Evolutionary conservation across 805 yeast genomes (phyloP).

Genomic region (Ogataea degrootiae): DNA sequence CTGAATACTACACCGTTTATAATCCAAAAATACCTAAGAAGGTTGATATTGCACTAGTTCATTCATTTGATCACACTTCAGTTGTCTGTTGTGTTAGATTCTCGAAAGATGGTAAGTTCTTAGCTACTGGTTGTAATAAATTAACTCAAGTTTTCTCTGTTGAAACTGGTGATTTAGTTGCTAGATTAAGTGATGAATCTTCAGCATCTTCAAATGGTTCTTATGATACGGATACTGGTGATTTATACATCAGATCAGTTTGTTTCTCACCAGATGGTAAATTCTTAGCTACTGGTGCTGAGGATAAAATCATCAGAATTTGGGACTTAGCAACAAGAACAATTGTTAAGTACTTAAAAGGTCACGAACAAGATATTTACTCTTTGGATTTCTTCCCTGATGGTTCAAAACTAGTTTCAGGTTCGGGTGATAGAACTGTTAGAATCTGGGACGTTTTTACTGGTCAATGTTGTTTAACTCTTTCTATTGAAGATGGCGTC

Average conservation of each 20-base stretch:
- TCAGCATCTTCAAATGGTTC: slow-evolving; percentile 38
- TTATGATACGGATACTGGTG: slow-evolving; percentile 66
- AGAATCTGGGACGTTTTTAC: slow-evolving; percentile 93
- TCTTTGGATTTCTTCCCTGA: slow-evolving; percentile 93
- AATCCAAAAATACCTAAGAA: slow-evolving; percentile 78
- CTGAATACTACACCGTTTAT: slow-evolving; percentile 83
- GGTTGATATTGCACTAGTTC: slow-evolving; percentile 83
- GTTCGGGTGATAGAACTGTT: slow-evolving; percentile 95
- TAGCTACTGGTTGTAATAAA: slow-evolving; percentile 97
- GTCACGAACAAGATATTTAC: slow-evolving; percentile 97
- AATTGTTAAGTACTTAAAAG: slow-evolving; percentile 79
- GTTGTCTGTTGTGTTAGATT: slow-evolving; percentile 97
- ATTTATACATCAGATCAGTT: slow-evolving; percentile 89
- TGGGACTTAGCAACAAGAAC: slow-evolving; percentile 90
- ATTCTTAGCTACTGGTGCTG: slow-evolving; percentile 91
- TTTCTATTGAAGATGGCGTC: slow-evolving; percentile 94
- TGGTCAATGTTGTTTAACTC: slow-evolving; percentile 83
- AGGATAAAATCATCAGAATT: slow-evolving; percentile 84
- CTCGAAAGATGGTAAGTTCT: slow-evolving; percentile 81
- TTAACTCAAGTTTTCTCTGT: slow-evolving; percentile 93
- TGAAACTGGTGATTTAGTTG: slow-evolving; percentile 83
- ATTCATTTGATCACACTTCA: slow-evolving; percentile 85
- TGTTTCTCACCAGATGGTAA: slow-evolving; percentile 96
- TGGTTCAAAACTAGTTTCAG: slow-evolving; percentile 89
- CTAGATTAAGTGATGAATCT: slow-evolving; percentile 79